Evolutionary conservation across 306 rosid genomes (phyloP).

Genomic region (Ochetophila trinervis): DNA sequence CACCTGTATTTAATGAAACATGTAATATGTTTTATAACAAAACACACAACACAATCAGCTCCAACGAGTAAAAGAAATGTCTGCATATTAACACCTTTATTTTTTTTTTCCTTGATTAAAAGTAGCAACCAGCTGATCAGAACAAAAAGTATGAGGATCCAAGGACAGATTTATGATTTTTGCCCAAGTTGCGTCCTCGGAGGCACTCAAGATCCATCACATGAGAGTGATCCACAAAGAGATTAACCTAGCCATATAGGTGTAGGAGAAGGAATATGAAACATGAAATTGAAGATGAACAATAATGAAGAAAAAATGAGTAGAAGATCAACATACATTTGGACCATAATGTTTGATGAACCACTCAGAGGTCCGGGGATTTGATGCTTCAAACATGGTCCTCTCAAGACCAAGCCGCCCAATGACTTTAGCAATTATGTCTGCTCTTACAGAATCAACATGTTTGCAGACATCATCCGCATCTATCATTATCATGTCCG

Average conservation of each 20-base stretch:
- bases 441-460: constrained; percentile 61
- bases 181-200: constrained; percentile 76
- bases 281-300: background rate
- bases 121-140: constrained; percentile 22
- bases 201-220: constrained; percentile 88
- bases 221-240: constrained; percentile 82
- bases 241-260: constrained; percentile 66
- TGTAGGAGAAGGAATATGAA: constrained; percentile 1
- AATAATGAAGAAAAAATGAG: background rate
- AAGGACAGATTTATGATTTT: constrained; percentile 66
- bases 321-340: constrained; percentile 42
- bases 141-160: constrained; percentile 53
- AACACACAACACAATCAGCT: background rate
- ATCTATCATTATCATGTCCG: constrained; percentile 88
- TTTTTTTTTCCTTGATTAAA: background rate
- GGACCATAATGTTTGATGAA: constrained; percentile 83
- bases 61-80: constrained; percentile 1
- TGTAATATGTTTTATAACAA: too few relatives aligned
- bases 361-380: constrained; percentile 81
- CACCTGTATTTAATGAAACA: too few relatives aligned
- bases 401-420: constrained; percentile 93
- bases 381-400: constrained; percentile 91
- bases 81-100: background rate
- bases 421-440: constrained; percentile 73
- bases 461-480: constrained; percentile 68